These are phyloP conservation scores for Melanogaster broomeanus DNA, from an alignment of 768 basidiomycete species.

Conservation along the genomic window DNA sequence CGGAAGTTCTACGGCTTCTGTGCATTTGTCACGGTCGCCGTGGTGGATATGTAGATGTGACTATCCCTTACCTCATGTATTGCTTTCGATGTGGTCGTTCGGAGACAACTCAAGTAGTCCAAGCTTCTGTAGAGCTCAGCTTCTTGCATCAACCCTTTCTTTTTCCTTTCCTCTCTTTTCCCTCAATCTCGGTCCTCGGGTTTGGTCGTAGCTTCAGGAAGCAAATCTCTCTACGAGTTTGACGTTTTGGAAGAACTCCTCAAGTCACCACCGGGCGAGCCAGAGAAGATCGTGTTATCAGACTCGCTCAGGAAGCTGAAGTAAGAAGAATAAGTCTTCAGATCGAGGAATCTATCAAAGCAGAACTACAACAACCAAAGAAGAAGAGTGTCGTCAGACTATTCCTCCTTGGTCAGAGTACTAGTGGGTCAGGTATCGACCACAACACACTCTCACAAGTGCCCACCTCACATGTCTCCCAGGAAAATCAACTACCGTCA, in stretches of 20 bases:
- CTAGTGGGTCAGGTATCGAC: conserved; percentile 80
- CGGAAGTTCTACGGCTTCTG: conserved; percentile 79
- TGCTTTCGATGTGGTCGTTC: conserved; percentile 72
- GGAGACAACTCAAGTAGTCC: conserved; percentile 74
- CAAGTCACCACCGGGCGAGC: conserved; percentile 67
- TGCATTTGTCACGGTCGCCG: conserved; percentile 67
- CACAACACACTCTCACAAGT: no score
- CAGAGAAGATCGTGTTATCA: conserved; percentile 54
- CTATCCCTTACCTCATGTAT: not conserved
- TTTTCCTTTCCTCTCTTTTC: no score
- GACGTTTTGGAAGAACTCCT: conserved; percentile 72
- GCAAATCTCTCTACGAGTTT: conserved; percentile 19
- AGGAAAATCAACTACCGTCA: conserved; percentile 82
- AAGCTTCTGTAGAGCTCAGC: conserved; percentile 58
- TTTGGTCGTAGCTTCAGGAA: conserved; percentile 28
- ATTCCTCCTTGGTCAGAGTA: conserved; percentile 78
- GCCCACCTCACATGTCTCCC: not conserved
- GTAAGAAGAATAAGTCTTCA: conserved; percentile 63
- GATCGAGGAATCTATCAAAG: conserved; percentile 75
- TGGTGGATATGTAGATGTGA: no score
- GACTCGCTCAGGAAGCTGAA: conserved; percentile 64
- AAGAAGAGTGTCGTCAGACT: conserved; percentile 74
- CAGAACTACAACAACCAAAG: conserved; percentile 54
- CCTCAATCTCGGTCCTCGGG: no score
- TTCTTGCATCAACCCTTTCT: not conserved